Evolutionary conservation across 2,329 filamentous ascomycete genomes (phyloP).

Genomic region (Chaetomiaceae sp.): DNA sequence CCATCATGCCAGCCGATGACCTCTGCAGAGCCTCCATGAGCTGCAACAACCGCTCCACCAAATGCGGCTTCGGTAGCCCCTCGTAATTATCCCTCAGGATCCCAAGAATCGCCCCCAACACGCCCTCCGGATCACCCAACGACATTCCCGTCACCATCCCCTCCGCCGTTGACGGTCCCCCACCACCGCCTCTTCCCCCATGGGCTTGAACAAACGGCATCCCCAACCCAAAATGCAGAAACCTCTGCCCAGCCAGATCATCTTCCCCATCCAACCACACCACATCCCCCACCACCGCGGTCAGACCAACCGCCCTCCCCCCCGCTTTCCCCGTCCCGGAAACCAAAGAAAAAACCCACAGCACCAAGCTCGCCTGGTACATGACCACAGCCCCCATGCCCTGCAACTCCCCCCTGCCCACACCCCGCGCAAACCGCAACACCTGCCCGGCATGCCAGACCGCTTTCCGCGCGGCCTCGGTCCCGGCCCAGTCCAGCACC

Average conservation of each 20-base stretch:
- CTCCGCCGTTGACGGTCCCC: not conserved
- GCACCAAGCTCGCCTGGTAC: constrained; percentile 3
- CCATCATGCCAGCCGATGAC: not conserved
- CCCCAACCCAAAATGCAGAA: not conserved
- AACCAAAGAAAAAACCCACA: constrained; percentile 2
- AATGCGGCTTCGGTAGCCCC: not conserved
- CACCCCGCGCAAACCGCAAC: not conserved
- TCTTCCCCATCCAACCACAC: constrained; percentile 7
- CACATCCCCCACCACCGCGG: not conserved
- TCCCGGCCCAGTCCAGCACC: not conserved
- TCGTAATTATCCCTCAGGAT: not conserved
- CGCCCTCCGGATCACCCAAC: not conserved
- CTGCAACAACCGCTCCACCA: constrained; percentile 1
- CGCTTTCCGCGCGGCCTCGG: not conserved
- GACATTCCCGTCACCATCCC: not conserved
- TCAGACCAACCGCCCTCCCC: not conserved
- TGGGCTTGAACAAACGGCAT: not conserved
- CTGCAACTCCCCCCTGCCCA: not conserved
- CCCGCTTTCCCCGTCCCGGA: not conserved
- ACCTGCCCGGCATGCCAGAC: not conserved
- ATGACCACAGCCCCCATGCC: not conserved
- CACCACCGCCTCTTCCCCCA: not conserved
- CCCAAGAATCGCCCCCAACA: not conserved
- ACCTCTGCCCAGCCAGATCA: not conserved
- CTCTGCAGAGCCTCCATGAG: constrained; percentile 3